Base-by-base conservation (phyloP, 176 grass and related monocot species). In the Poa pratensis region DNA sequence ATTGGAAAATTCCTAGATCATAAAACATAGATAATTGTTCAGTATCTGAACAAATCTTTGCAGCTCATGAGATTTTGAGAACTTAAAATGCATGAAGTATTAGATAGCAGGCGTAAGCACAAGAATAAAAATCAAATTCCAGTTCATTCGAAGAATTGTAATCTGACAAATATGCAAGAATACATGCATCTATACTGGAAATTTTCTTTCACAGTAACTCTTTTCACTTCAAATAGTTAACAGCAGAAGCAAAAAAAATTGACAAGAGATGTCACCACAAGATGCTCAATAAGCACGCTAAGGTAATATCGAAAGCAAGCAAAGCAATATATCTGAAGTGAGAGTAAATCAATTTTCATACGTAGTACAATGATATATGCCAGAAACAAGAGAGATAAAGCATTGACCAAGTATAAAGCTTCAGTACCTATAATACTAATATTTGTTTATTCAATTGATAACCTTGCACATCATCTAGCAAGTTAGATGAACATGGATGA, bases 1-100 rank as follows among this genome's bases (percentile, higher is more conserved):
- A 73, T 75, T 80, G 82, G 79, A 78, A 52, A 98, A 98, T 76
- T 92, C 95, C 93, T 98, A 73, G 10, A 91, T 85, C n/a, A 75
- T 86, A 34, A 80, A 80, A 54, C 58, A 82, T 49, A 45, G 49
- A 37, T 40, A 62, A 32, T 1, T 26, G 2, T 50, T 85, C 27
- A 61, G 30, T 81, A 69, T 75, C 28, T 37, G 9, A 85, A 76
- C 16, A 89, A 30, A 81, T 34, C 22, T 48, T 81, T 60, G 66
- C 64, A 82, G 60, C 39, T 49, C 48, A 69, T 43, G 65, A 34
- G 54, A 42, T 16, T 24, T 17, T 59, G 9, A 80, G n/a, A 52
- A 28, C 23, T 50, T 73, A 16, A 50, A 81, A 80, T 40, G 7
- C 37, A 76, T 43, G 12, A 77, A 69, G 11, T 50, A 40, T n/a